Evolutionary conservation across 2,329 filamentous ascomycete genomes (phyloP), one percentile per base, ranked within the genome.

Genomic region (Fusarium domesticum): DNA sequence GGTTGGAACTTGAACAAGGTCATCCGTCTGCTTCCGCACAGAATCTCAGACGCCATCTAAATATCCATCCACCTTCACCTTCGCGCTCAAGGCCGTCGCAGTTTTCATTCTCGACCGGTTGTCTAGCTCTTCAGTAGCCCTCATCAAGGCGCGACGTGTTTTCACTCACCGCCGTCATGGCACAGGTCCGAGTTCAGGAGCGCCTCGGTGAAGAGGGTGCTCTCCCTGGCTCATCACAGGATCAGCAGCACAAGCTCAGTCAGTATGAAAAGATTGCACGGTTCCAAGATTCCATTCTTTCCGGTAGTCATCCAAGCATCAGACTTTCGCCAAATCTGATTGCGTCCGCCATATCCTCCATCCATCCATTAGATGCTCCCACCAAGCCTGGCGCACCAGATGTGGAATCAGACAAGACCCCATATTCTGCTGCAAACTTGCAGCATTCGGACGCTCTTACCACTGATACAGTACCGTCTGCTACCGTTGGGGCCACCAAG

Each of bases 191-290:
- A 45, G 48, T 48, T 39, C 43, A 43, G 35, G 48, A 45, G 30
- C 39, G 48, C 44, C 34, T 53, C 30, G 37, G 36, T 47, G 53
- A 47, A 30, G 50, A 39, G 36, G 33, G 42, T 43, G 41, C 42
- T 18, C 53, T 69, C 57, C 47, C 58, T 35, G 37, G 37, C 50
- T 64, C 60, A 28, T 64, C 71, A 43, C 64, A 74, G 50, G 72
- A 75, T 48, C 75, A 80, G 54, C 64, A 74, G 46, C 71, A 76
- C 60, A 80, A 85, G 61, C 69, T 85, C 38, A 68, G 74, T 40
- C 81, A 91, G 68, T 93, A 89, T 72, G 80, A 85, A 63, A 89
- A 85, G 70, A 87, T 97, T 60, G 66, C 95, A 62, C 80, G 76
- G 57, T 83, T 97, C 67, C 85, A 84, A 68, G 87, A 96, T 72